These are phyloP conservation scores for Allodekkera sacchari DNA, from an alignment of 805 yeast species.

Conservation along the genomic window DNA sequence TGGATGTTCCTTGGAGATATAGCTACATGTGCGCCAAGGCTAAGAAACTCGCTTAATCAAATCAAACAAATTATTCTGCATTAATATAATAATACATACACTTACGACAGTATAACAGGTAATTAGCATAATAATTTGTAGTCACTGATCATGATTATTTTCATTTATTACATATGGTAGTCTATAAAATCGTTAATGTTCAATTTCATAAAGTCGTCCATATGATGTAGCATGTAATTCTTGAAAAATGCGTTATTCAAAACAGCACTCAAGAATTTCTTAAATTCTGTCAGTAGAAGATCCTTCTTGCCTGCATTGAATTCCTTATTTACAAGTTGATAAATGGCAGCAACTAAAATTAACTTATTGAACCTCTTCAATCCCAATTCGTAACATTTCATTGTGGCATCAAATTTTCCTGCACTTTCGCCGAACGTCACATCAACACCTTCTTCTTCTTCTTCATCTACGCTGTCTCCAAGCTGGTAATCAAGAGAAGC, in stretches of 20 bases:
- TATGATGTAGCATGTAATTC: slow-evolving; percentile 13
- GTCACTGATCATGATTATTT: too few relatives aligned
- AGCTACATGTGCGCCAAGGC: too few relatives aligned
- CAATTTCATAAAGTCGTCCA: slow-evolving; percentile 24
- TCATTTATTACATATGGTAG: slow-evolving; percentile 21
- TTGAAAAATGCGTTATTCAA: slow-evolving; percentile 19
- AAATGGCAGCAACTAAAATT: slow-evolving; percentile 12
- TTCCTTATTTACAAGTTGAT: slow-evolving; percentile 6
- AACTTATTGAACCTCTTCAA: slow-evolving; percentile 11
- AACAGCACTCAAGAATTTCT: slow-evolving; percentile 20
- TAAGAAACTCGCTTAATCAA: too few relatives aligned
- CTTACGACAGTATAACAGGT: slow-evolving; percentile 2
- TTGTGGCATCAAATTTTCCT: too few relatives aligned
- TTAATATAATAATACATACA: too few relatives aligned
- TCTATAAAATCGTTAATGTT: slow-evolving; percentile 25
- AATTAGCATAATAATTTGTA: not conserved
- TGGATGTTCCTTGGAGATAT: slow-evolving; percentile 63
- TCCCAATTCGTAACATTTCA: slow-evolving; percentile 6
- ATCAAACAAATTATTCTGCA: too few relatives aligned
- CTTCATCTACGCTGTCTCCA: not conserved
- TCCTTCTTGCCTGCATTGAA: slow-evolving; percentile 13
- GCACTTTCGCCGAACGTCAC: too few relatives aligned
- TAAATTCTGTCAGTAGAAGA: slow-evolving; percentile 20
- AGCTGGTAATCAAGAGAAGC: not conserved
- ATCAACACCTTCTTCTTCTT: not conserved